phyloP scores from a whole-genome alignment of 2,329 filamentous ascomycete species.

The Aureobasidium pullulans region DNA sequence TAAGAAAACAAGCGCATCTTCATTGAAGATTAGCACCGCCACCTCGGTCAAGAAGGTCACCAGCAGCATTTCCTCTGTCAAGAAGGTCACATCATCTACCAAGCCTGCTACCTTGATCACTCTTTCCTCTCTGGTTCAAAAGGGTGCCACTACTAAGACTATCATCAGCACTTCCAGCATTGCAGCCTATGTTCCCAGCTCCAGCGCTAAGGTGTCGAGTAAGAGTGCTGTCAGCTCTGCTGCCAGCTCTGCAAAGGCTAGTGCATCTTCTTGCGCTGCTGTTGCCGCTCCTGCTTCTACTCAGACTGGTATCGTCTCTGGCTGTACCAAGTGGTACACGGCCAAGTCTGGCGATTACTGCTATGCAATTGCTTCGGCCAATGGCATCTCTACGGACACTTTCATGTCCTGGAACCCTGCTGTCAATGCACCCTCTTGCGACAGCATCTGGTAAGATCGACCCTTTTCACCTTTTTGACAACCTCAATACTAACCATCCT shows the following conservation, averaged over 20 bases:
- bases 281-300: slow-evolving; percentile 20
- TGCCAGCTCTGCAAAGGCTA: slow-evolving; percentile 3
- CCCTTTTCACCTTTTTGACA: not conserved
- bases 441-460: slow-evolving; percentile 16
- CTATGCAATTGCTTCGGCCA: slow-evolving; percentile 17
- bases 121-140: not conserved
- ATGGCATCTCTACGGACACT: slow-evolving; percentile 17
- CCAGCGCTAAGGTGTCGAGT: not conserved
- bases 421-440: slow-evolving; percentile 19
- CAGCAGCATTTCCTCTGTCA: not conserved
- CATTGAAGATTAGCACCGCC: not conserved
- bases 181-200: not conserved
- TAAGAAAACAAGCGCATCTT: not conserved
- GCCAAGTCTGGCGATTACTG: slow-evolving; percentile 21
- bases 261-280: slow-evolving; percentile 10
- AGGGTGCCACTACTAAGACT: not conserved
- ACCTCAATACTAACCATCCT: not conserved
- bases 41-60: not conserved
- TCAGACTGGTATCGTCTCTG: slow-evolving; percentile 19
- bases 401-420: slow-evolving; percentile 24
- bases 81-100: not conserved
- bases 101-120: not conserved
- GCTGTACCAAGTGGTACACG: slow-evolving; percentile 23
- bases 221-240: not conserved
- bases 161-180: not conserved